Base-by-base conservation (phyloP, 768 basidiomycete genomes). In the Leccinum ochraceum region DNA sequence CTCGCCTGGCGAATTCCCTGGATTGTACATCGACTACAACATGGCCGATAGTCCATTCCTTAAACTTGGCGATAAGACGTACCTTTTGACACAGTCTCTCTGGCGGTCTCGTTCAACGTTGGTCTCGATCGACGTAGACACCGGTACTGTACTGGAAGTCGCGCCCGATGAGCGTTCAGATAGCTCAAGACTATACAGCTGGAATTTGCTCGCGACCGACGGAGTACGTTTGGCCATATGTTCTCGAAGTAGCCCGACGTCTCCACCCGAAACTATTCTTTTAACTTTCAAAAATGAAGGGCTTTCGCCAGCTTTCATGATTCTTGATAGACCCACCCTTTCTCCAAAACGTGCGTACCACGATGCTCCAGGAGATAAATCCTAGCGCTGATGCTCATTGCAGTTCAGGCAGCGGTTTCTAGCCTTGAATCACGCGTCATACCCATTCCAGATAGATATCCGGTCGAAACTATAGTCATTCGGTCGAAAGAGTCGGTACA, bases 101-200 rank as follows among this genome's bases (percentile, higher is more conserved):
- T 87, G 83, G 83, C 79, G 82, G 1, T 85, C 85, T 1, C 77
- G 83, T 9, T 72, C 75, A 0, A 84, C 82, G 0, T 67, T 89
- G 24, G 63, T 89, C 6, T 71, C 78, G 2, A 73, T 89, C 28
- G 76, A 79, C 1, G 65, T 77, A 6, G 59, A 64, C 6, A 72
- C 73, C 16, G 85, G 86, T 0, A 36, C 56, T 0, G 75, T 86
- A 1, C 65, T 57, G 28, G 76, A 84, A 49, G 39, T 63, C 5
- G 69, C 63, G 6, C 69, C 69, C 20, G 42, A 55, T 3, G n/a
- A 14, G 14, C 24, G 5, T 26, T 50, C 49, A 26, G 55, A 57
- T 3, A 57, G 55, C 10, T 56, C 64, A 16, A 65, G 66, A 0
- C 62, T 79, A n/a, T 78, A 75, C 59, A 86, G 81, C 57, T 88